Conservation (phyloP, 768 basidiomycete species). For the Phanerochaete carnosa region DNA sequence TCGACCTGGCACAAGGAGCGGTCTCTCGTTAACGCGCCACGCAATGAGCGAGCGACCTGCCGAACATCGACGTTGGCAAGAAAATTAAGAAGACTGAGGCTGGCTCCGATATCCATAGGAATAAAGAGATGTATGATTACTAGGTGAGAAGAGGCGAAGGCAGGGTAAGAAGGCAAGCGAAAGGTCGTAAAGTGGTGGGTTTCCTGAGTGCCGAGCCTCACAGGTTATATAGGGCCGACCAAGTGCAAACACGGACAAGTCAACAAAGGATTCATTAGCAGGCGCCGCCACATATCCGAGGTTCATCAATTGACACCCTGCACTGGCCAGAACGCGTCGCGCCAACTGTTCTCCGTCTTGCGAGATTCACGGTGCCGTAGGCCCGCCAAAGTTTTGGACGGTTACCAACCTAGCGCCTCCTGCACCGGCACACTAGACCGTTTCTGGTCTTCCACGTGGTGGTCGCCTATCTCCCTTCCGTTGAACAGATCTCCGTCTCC, state of each 20-base stretch:
- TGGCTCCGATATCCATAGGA: conserved; percentile 18
- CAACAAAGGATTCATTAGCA: not conserved
- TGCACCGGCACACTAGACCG: not conserved
- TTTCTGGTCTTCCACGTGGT: conserved; percentile 8
- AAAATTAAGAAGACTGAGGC: conserved; percentile 18
- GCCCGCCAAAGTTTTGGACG: conserved; percentile 1
- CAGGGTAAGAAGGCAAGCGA: not conserved
- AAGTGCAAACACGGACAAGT: conserved; percentile 1
- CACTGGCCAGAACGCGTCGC: not conserved
- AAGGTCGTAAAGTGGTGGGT: not conserved
- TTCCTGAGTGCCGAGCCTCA: not conserved
- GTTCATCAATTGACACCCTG: not conserved
- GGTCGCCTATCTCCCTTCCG: not conserved
- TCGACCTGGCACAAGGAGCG: conserved; percentile 24
- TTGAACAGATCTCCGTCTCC: conserved; percentile 2
- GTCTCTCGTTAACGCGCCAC: not conserved
- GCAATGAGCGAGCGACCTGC: not conserved
- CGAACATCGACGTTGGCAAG: conserved; percentile 3
- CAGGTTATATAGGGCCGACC: conserved; percentile 1
- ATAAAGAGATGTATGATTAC: not conserved
- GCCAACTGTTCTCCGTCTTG: conserved; percentile 3
- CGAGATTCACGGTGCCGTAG: conserved; percentile 15
- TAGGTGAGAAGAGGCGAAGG: not conserved
- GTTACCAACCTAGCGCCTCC: not conserved
- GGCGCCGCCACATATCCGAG: not conserved